phyloP scores from a whole-genome alignment of 2,329 filamentous ascomycete genomes.

The Knufia petricola region DNA sequence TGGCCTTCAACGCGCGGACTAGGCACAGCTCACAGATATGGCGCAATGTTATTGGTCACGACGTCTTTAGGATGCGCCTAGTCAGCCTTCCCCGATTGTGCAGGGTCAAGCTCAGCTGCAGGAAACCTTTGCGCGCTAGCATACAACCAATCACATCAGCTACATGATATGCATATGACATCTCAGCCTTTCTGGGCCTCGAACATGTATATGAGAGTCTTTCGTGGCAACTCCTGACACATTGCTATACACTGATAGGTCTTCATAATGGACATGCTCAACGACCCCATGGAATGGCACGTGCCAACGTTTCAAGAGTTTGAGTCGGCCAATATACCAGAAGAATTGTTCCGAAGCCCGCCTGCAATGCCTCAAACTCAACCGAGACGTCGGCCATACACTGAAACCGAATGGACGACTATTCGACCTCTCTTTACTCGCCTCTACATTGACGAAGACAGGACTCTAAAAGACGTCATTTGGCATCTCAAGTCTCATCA shows the following conservation, averaged over 20 bases:
- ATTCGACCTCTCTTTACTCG: slow-evolving; percentile 7
- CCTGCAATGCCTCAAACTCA: background rate
- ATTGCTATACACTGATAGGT: background rate
- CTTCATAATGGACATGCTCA: background rate
- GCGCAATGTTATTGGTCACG: no score
- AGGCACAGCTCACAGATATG: no score
- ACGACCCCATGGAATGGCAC: background rate
- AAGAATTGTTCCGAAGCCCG: background rate
- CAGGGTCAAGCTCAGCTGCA: background rate
- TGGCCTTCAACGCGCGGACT: no score
- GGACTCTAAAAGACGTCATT: slow-evolving; percentile 9
- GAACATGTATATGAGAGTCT: background rate
- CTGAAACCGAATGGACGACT: background rate
- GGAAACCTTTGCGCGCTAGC: slow-evolving; percentile 5
- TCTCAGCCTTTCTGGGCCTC: background rate
- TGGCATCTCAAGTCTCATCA: slow-evolving; percentile 4
- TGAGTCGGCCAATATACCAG: background rate
- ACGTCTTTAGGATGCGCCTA: no score
- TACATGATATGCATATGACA: background rate
- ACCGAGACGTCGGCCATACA: slow-evolving; percentile 3
- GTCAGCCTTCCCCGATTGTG: background rate
- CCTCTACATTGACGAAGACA: slow-evolving; percentile 8
- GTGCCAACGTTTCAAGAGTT: background rate
- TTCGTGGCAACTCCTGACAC: no score
- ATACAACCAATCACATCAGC: background rate